phyloP scores from a whole-genome alignment of 257 asterid genomes.

The Salvia splendens region DNA sequence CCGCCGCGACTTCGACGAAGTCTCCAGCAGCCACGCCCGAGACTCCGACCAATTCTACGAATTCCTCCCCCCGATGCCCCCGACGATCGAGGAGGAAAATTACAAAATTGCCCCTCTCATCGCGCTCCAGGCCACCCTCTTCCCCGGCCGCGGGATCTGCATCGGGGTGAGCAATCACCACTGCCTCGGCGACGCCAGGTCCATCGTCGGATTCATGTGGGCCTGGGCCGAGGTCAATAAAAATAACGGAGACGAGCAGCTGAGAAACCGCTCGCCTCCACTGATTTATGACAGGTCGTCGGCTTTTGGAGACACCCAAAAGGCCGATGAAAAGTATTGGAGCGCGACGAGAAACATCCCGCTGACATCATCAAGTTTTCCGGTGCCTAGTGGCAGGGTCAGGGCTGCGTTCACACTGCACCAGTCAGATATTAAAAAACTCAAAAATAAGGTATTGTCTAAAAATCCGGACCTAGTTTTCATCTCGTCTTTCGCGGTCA shows the following conservation, averaged over 20 bases:
- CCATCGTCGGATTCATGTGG: constrained; percentile 35
- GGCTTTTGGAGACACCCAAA: background rate
- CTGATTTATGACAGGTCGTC: constrained; percentile 36
- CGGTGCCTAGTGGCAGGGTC: constrained; percentile 39
- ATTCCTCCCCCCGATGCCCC: constrained; percentile 40
- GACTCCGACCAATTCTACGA: constrained; percentile 41
- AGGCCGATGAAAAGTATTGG: constrained; percentile 25
- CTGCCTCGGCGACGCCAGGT: constrained; percentile 11
- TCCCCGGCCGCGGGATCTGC: constrained; percentile 41
- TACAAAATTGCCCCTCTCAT: constrained; percentile 34
- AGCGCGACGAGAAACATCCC: constrained; percentile 21
- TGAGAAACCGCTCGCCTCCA: background rate
- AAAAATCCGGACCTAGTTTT: constrained; percentile 28
- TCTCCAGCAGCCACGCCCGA: constrained; percentile 30
- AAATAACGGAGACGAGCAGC: constrained; percentile 22
- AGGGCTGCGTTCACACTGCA: constrained; percentile 49
- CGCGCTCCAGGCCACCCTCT: constrained; percentile 48
- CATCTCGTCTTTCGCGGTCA: constrained; percentile 43
- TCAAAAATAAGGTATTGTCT: constrained; percentile 40
- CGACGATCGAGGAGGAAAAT: background rate
- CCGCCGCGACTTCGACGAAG: constrained; percentile 27
- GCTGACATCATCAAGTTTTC: constrained; percentile 12
- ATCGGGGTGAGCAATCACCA: constrained; percentile 12
- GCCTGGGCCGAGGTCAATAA: constrained; percentile 47
- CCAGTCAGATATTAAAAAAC: constrained; percentile 32